A percentile compares a stretch with the other conserved stretches of the same genome.
Conservation (phyloP, 139 green algal species). For the Zygnema cylindricum region DNA sequence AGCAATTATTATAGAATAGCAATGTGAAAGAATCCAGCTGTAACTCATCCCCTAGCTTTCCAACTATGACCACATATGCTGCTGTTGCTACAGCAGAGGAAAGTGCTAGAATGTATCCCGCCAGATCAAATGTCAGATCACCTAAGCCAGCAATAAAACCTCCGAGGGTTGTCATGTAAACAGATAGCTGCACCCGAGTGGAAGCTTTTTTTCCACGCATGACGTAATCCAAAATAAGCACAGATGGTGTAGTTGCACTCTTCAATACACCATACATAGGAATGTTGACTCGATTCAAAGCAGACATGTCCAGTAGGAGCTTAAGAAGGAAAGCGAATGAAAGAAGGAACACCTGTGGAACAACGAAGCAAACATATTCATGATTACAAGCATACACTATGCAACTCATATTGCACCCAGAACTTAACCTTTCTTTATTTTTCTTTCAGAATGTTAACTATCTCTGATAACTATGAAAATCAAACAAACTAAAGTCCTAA, state of each 20-base stretch:
- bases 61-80: slow-evolving; percentile 67
- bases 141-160: slow-evolving; percentile 63
- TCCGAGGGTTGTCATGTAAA: slow-evolving; percentile 63
- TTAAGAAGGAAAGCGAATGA: slow-evolving; percentile 66
- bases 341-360: slow-evolving; percentile 62
- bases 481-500: too few species aligned
- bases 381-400: not conserved
- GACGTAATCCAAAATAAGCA: slow-evolving; percentile 65
- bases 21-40: slow-evolving; percentile 65
- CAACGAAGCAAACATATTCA: not conserved
- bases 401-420: not conserved
- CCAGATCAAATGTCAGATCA: slow-evolving; percentile 65
- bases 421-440: not conserved
- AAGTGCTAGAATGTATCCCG: slow-evolving; percentile 66
- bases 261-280: slow-evolving; percentile 71
- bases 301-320: slow-evolving; percentile 68
- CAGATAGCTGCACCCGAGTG: slow-evolving; percentile 59
- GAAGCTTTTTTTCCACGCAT: slow-evolving; percentile 53
- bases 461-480: not conserved
- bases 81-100: slow-evolving; percentile 61
- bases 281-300: slow-evolving; percentile 65
- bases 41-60: slow-evolving; percentile 67
- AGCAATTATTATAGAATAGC: slow-evolving; percentile 67
- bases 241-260: slow-evolving; percentile 66
- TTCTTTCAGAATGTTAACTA: not conserved